Conservation (phyloP, 2,329 filamentous ascomycete genomes). For the Trichoderma koningii region DNA sequence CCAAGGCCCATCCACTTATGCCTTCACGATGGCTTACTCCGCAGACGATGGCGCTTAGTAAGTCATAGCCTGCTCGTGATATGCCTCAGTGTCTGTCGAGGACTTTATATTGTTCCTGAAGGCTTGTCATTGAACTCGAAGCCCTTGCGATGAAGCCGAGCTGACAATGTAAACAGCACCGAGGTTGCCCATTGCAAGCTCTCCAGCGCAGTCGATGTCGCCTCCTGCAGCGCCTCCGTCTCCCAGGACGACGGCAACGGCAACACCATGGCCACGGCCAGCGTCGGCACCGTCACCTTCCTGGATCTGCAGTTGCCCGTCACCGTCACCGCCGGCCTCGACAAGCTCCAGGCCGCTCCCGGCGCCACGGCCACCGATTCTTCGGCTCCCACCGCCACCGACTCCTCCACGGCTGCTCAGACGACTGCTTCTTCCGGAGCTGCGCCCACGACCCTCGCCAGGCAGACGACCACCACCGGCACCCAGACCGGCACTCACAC, state of each 20-base stretch:
- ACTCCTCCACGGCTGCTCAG: conserved; percentile 22
- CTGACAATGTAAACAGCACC: conserved; percentile 28
- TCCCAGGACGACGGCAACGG: not conserved
- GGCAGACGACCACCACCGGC: conserved; percentile 3
- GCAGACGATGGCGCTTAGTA: conserved; percentile 1
- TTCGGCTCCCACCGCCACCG: conserved; percentile 28
- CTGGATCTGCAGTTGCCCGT: conserved; percentile 37
- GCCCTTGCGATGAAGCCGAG: not conserved
- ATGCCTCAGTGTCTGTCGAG: not conserved
- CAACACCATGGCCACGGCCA: not conserved
- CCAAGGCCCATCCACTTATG: conserved; percentile 37
- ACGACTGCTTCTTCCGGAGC: conserved; percentile 23
- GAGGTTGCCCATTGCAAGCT: conserved; percentile 35
- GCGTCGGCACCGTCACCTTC: conserved; percentile 26
- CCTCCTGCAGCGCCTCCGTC: conserved; percentile 33
- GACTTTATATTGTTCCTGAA: too few relatives aligned
- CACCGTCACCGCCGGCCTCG: conserved; percentile 43
- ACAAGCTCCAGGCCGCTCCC: conserved; percentile 38
- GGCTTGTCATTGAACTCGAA: too few relatives aligned
- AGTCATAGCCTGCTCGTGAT: not conserved
- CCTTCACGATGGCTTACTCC: not conserved
- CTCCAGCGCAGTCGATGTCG: conserved; percentile 32
- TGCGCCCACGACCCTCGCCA: conserved; percentile 22
- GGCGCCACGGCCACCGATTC: conserved; percentile 22
- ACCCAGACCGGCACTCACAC: conserved; percentile 6